Evolutionary conservation across 2,329 filamentous ascomycete genomes (phyloP).

Genomic region (Fulvia fulva): DNA sequence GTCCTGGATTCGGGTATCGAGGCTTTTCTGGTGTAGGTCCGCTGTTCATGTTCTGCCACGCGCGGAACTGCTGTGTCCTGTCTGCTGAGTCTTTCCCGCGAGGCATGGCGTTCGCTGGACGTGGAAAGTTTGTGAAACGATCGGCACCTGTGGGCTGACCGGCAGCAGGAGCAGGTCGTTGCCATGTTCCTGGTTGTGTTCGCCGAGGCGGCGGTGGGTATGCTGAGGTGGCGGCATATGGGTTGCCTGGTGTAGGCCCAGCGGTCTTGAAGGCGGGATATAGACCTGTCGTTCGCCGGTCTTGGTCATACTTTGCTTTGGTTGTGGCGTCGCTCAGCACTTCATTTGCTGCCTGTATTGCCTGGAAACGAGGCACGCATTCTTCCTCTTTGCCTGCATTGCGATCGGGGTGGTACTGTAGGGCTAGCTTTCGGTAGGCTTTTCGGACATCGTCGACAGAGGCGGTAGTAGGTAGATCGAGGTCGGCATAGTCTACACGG

Average conservation of each 20-base stretch:
- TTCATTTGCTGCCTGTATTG: constrained; percentile 82
- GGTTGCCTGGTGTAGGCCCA: constrained; percentile 32
- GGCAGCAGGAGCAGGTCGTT: constrained; percentile 25
- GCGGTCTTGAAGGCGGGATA: constrained; percentile 25
- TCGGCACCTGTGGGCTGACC: constrained; percentile 39
- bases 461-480: constrained; percentile 66
- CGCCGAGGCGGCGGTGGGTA: constrained; percentile 44
- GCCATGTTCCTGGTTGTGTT: constrained; percentile 38
- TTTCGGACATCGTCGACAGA: constrained; percentile 75
- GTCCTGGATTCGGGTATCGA: constrained; percentile 10
- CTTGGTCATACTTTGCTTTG: constrained; percentile 60
- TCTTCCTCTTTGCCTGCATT: constrained; percentile 79
- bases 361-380: constrained; percentile 76
- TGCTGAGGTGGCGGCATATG: constrained; percentile 38
- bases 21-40: constrained; percentile 31
- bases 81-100: constrained; percentile 38
- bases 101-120: constrained; percentile 23
- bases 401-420: constrained; percentile 84
- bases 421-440: constrained; percentile 77
- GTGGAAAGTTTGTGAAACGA: constrained; percentile 44
- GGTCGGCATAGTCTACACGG: constrained; percentile 58
- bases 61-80: constrained; percentile 43
- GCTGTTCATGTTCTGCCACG: constrained; percentile 49
- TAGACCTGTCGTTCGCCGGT: constrained; percentile 50
- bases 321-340: constrained; percentile 60